These are phyloP conservation scores for Onygena corvina DNA, from an alignment of 2,329 filamentous ascomycete genomes.

Conservation along the genomic window DNA sequence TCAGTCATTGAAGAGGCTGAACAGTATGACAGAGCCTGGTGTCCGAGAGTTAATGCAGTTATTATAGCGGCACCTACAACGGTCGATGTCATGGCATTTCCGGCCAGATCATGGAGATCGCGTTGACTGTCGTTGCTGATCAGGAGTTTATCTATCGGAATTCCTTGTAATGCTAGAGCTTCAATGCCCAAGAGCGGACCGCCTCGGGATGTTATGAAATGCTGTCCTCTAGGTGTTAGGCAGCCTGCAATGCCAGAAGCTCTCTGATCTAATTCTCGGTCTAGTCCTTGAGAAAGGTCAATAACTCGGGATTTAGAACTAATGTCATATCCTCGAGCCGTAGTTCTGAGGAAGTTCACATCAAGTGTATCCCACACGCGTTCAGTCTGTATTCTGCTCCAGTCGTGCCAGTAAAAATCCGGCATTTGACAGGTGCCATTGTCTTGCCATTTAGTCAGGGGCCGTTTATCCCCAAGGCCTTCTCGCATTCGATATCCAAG, in stretches of 20 bases:
- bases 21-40: constrained; percentile 20
- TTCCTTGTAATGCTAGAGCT: constrained; percentile 53
- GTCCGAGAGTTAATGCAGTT: constrained; percentile 41
- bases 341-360: constrained; percentile 44
- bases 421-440: constrained; percentile 42
- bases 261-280: constrained; percentile 41
- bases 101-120: constrained; percentile 57
- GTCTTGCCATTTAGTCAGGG: constrained; percentile 49
- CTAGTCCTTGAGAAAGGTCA: constrained; percentile 63
- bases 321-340: constrained; percentile 43
- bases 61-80: constrained; percentile 55
- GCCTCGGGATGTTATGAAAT: constrained; percentile 49
- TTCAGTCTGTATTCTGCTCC: constrained; percentile 41
- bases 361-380: constrained; percentile 58
- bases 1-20: constrained; percentile 10
- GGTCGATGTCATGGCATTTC: constrained; percentile 68
- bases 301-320: constrained; percentile 43
- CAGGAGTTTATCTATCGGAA: constrained; percentile 50
- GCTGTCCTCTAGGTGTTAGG: constrained; percentile 53
- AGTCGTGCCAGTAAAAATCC: constrained; percentile 45
- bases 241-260: constrained; percentile 52
- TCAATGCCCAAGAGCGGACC: constrained; percentile 52
- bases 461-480: constrained; percentile 43
- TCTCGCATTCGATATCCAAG: constrained; percentile 40
- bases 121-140: constrained; percentile 51